Base-by-base conservation (phyloP, 192 early-diverging fungal genomes). In the Podila verticillata region DNA sequence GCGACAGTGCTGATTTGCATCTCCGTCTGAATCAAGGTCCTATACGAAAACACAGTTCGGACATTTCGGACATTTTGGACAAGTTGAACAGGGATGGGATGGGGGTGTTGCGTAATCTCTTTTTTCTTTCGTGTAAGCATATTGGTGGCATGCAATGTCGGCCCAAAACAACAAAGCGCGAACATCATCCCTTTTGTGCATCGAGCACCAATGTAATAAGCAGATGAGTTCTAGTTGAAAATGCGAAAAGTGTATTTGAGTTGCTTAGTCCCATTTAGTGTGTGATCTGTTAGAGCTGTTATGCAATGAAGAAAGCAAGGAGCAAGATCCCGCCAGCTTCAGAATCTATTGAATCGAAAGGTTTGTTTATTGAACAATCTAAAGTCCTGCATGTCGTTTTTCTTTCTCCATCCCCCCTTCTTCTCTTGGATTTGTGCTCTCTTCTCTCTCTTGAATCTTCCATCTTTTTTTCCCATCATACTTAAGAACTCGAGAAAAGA, bases 241-340 rank as follows among this genome's bases (percentile, higher is more conserved):
- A 7, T n/a, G 17, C 22, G 22, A 63, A 39, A 39, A 39, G 39
- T 22, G 32, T 4, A 1, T 34, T 39, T 62, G 34, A 12, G 0
- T 58, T 39, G 10, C 15, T 62, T 62, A 62, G 61, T 44, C 24
- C 61, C 17, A 62, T 62, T 24, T 39, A 22, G 34, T 57, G 26
- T 65, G 32, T 65, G 24, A 9, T 44, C 30, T 29, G 39, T 65
- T 65, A 48, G 24, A 9, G 22, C 30, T 29, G 39, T 65, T 65
- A 48, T 66, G 48, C 65, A 24, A 19, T 24, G 28, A 54, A 66
- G 24, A 30, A 61, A 31, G 35, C 31, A 61, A 9, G 35, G 19
- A 35, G n/a, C 34, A 24, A 20, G 15, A 12, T 44, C 39, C 39
- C 10, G 39, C 36, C 39, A 35, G 34, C 34, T 44, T 10, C 13